phyloP scores from a whole-genome alignment of 345 rosid genomes.

The Aegle marmelos region DNA sequence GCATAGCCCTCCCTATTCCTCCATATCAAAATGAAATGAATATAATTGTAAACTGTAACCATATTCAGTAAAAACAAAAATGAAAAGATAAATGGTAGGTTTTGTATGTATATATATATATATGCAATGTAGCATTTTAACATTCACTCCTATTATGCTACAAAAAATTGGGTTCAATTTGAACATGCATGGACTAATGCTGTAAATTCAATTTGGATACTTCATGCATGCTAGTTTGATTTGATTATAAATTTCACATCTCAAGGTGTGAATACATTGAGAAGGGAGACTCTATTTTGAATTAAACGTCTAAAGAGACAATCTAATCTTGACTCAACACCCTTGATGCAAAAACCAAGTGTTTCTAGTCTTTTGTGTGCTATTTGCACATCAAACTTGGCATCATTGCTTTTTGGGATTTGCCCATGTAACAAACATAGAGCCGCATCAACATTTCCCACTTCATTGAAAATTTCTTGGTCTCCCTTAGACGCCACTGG shows the following conservation, averaged over 20 bases:
- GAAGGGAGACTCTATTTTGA: conserved; percentile 40
- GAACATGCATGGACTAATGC: not conserved
- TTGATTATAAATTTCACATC: not conserved
- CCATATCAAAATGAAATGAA: not conserved
- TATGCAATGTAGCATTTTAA: not conserved
- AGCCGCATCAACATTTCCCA: conserved; percentile 36
- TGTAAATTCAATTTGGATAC: not conserved
- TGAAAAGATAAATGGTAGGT: not conserved
- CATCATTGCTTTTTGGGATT: conserved; percentile 13
- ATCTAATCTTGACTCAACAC: conserved; percentile 34
- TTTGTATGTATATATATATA: not conserved
- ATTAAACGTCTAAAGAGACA: conserved; percentile 38
- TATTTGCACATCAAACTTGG: conserved; percentile 27
- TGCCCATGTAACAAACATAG: conserved; percentile 19
- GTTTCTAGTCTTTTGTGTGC: conserved; percentile 30
- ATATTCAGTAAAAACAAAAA: not conserved
- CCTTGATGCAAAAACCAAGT: conserved; percentile 28
- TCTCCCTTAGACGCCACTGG: conserved; percentile 22
- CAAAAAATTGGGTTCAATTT: conserved; percentile 7
- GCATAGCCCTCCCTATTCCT: not conserved
- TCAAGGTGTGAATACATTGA: conserved; percentile 31
- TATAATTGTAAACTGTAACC: not conserved
- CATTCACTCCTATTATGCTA: not conserved
- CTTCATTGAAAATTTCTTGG: conserved; percentile 35
- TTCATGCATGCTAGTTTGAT: too few species aligned